Conservation (phyloP, 768 basidiomycete species). For the Exsudoporus frostii region DNA sequence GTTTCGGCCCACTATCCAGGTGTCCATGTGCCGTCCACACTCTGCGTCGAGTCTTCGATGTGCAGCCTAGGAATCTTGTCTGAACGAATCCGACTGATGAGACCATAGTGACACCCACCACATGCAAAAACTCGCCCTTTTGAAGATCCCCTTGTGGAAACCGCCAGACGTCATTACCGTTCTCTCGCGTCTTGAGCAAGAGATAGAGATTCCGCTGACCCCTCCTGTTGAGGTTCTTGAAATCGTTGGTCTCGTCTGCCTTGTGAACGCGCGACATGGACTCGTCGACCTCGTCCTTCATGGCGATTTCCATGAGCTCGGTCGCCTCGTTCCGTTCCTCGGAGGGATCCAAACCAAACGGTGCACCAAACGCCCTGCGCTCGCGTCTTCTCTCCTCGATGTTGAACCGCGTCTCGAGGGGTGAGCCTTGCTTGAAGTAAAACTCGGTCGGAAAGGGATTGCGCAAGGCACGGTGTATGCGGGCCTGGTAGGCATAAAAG, state of each 20-base stretch:
- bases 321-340: constrained; percentile 44
- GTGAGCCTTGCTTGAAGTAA: constrained; percentile 91
- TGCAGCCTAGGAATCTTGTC: constrained; percentile 53
- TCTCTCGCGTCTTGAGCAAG: constrained; percentile 53
- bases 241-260: constrained; percentile 58
- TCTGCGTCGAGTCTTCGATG: constrained; percentile 63
- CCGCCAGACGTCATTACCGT: constrained; percentile 62
- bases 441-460: constrained; percentile 88
- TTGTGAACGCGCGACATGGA: constrained; percentile 59
- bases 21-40: constrained; percentile 84
- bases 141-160: constrained; percentile 71
- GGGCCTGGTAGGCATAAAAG: constrained; percentile 80
- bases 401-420: constrained; percentile 77
- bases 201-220: constrained; percentile 88
- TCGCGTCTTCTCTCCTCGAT: constrained; percentile 74
- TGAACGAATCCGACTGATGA: background rate
- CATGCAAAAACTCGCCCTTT: constrained; percentile 70
- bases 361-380: constrained; percentile 66
- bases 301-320: constrained; percentile 57
- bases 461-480: constrained; percentile 79
- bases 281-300: constrained; percentile 58
- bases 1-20: constrained; percentile 88
- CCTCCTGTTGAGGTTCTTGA: constrained; percentile 74
- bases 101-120: constrained; percentile 43
- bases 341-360: constrained; percentile 45